phyloP scores from a whole-genome alignment of 2,329 filamentous ascomycete species.

The Phaeoacremonium minimum region DNA sequence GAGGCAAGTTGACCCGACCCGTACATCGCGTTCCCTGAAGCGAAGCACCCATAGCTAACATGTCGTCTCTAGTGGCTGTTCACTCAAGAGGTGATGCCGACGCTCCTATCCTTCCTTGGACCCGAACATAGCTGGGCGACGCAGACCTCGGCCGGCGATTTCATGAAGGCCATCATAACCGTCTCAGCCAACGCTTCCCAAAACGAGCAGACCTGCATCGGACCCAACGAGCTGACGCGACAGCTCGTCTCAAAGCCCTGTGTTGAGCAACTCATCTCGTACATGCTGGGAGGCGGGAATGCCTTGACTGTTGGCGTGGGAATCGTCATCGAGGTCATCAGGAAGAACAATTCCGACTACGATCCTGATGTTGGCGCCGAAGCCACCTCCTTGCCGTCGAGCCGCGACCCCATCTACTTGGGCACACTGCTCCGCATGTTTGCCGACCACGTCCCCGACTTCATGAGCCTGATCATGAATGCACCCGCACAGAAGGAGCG shows the following conservation, averaged over 20 bases:
- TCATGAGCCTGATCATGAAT: constrained; percentile 86
- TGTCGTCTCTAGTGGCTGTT: constrained; percentile 71
- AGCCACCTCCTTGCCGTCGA: constrained; percentile 73
- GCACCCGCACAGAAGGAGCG: constrained; percentile 68
- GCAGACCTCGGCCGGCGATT: constrained; percentile 94
- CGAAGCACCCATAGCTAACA: not conserved
- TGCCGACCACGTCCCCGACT: constrained; percentile 85
- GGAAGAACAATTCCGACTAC: constrained; percentile 99
- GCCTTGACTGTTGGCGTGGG: constrained; percentile 93
- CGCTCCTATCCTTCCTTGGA: constrained; percentile 79
- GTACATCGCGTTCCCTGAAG: constrained; percentile 6
- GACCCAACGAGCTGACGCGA: constrained; percentile 91
- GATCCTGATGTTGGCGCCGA: constrained; percentile 87
- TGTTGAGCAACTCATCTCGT: constrained; percentile 76
- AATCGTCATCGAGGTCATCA: constrained; percentile 96
- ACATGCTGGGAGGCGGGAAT: constrained; percentile 93
- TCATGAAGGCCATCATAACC: constrained; percentile 97
- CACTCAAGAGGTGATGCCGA: constrained; percentile 81
- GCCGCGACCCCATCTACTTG: constrained; percentile 90
- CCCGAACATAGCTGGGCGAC: constrained; percentile 83
- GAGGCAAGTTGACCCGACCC: constrained; percentile 58
- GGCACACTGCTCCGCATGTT: constrained; percentile 87
- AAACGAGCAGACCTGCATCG: constrained; percentile 98
- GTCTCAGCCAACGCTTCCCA: constrained; percentile 98
- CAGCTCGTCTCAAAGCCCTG: constrained; percentile 87